Percentiles rank a stretch among this genome's conserved stretches.
Conservation (phyloP, 1,284 basidiomycete species). For the Microstroma glucosiphilum region DNA sequence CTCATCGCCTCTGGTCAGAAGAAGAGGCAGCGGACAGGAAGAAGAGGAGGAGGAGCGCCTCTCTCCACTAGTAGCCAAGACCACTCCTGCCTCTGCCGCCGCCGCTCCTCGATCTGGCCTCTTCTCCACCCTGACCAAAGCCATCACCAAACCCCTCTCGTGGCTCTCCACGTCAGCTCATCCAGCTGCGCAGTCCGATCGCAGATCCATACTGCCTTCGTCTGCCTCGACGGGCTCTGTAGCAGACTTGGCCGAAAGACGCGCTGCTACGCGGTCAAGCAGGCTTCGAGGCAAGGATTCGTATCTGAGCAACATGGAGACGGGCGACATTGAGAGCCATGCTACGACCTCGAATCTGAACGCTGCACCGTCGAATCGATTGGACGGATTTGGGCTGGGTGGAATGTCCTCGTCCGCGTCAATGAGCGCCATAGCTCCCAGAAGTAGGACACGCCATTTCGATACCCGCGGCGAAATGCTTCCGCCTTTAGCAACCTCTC, state of each 20-base stretch:
- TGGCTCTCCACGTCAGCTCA: background rate
- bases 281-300: background rate
- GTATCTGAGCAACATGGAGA: background rate
- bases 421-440: too few relatives aligned
- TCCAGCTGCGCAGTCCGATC: background rate
- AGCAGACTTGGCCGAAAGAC: too few relatives aligned
- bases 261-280: too few relatives aligned
- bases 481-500: background rate
- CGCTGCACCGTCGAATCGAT: background rate
- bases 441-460: too few relatives aligned
- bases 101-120: background rate
- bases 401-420: background rate
- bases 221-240: background rate
- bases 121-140: background rate
- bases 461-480: background rate
- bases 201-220: background rate
- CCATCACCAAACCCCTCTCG: background rate
- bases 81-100: background rate
- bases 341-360: background rate
- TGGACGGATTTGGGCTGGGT: background rate
- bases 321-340: too few relatives aligned
- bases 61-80: too few relatives aligned
- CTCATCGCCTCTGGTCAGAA: background rate
- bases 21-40: too few relatives aligned
- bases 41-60: too few relatives aligned